Evolutionary conservation across 78 protist genomes (phyloP).

Genomic region (Dictyostelium firmibasis): DNA sequence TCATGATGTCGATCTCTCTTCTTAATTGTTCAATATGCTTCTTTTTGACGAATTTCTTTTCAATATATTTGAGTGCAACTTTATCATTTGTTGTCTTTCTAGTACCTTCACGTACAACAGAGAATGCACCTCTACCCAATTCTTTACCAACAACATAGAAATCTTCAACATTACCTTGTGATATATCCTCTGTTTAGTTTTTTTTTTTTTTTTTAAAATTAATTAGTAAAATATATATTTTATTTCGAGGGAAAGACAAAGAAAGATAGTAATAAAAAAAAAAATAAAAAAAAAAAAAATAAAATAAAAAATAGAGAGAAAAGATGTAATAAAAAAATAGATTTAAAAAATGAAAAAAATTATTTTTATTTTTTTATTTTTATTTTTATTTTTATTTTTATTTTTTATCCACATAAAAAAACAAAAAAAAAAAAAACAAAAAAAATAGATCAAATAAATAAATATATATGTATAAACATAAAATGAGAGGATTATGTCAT

Average conservation of each 20-base stretch:
- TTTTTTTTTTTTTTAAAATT: neutral
- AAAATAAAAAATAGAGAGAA: no score
- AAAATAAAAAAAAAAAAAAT: neutral
- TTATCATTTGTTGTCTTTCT: constrained; percentile 51
- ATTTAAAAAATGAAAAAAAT: no score
- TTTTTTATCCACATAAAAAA: no score
- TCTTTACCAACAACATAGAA: constrained; percentile 72
- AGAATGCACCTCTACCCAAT: constrained; percentile 85
- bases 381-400: no score
- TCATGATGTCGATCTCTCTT: constrained; percentile 88
- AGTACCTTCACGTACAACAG: constrained; percentile 82
- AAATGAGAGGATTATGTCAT: neutral
- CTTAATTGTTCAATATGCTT: constrained; percentile 73
- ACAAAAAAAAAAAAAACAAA: no score
- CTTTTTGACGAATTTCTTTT: constrained; percentile 84
- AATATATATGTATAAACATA: neutral
- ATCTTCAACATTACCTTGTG: constrained; percentile 79
- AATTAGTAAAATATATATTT: no score
- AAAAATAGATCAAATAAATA: no score
- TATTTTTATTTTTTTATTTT: no score
- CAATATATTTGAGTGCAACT: constrained; percentile 80
- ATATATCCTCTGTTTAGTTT: constrained; percentile 50
- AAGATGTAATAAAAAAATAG: no score
- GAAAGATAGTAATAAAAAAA: neutral
- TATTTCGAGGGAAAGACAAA: no score